Percentiles rank a stretch among this genome's conserved stretches.
Conservation (phyloP, 495 filamentous ascomycete genomes). For the Podospora australis region DNA sequence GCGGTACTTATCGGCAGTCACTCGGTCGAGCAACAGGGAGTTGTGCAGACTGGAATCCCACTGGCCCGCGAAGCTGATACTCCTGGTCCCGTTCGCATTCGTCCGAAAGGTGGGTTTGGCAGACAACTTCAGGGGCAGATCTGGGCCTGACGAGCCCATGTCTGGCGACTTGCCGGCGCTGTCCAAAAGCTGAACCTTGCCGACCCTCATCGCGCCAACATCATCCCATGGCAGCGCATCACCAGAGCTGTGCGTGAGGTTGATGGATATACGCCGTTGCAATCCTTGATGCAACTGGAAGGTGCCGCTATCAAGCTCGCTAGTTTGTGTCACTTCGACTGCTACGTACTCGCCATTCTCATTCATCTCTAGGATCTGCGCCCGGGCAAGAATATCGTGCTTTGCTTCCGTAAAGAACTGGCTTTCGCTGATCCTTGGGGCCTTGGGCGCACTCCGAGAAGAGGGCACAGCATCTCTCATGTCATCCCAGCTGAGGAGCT, state of each 20-base stretch:
- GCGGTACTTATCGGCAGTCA: slow-evolving; percentile 82
- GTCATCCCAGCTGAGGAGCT: slow-evolving; percentile 97
- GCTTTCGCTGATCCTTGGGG: slow-evolving; percentile 74
- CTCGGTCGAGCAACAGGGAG: slow-evolving; percentile 81
- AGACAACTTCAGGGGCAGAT: slow-evolving; percentile 70
- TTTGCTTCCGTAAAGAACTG: slow-evolving; percentile 90
- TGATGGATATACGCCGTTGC: slow-evolving; percentile 81
- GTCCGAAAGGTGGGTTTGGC: slow-evolving; percentile 67
- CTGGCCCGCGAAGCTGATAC: slow-evolving; percentile 75
- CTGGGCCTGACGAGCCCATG: slow-evolving; percentile 59
- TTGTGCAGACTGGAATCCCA: slow-evolving; percentile 95
- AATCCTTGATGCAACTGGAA: slow-evolving; percentile 95
- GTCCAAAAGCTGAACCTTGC: slow-evolving; percentile 75
- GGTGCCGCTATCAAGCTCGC: slow-evolving; percentile 71
- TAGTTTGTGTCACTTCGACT: slow-evolving; percentile 84
- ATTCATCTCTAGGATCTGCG: slow-evolving; percentile 84
- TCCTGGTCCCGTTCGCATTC: slow-evolving; percentile 88
- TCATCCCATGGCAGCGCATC: slow-evolving; percentile 83
- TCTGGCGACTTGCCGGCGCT: slow-evolving; percentile 78
- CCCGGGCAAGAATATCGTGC: slow-evolving; percentile 83
- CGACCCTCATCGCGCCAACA: slow-evolving; percentile 65
- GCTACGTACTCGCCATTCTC: slow-evolving; percentile 88
- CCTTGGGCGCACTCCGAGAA: slow-evolving; percentile 52
- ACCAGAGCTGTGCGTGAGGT: slow-evolving; percentile 80
- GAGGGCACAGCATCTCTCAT: slow-evolving; percentile 69